A percentile compares a stretch with the other conserved stretches of the same genome.
Conservation (phyloP, 805 yeast species). For the Zygosaccharomyces bailii region DNA sequence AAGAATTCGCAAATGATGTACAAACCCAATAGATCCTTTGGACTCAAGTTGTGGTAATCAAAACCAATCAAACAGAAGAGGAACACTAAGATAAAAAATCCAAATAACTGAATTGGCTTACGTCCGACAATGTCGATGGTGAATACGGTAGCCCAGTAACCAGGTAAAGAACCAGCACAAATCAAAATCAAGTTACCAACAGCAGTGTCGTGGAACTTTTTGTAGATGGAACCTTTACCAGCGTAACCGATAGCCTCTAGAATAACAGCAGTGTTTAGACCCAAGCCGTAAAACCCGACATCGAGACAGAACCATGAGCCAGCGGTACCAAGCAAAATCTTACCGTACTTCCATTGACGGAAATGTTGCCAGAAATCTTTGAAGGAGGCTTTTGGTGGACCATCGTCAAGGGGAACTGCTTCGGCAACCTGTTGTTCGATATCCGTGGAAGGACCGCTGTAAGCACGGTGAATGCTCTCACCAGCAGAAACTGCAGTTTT, state of each 20-base stretch:
- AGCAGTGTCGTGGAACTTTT: conserved; percentile 67
- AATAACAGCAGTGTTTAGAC: conserved; percentile 76
- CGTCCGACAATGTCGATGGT: conserved; percentile 80
- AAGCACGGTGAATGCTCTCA: conserved; percentile 1
- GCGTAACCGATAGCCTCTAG: conserved; percentile 84
- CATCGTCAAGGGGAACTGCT: conserved; percentile 16
- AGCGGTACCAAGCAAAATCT: conserved; percentile 82
- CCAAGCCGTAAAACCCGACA: conserved; percentile 86
- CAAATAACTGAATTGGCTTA: conserved; percentile 74
- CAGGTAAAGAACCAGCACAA: conserved; percentile 94
- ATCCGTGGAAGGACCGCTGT: background rate
- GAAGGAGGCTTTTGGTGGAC: conserved; percentile 79
- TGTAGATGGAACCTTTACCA: conserved; percentile 63
- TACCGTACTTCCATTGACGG: conserved; percentile 81
- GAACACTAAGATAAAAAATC: conserved; percentile 67
- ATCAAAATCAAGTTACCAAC: conserved; percentile 91
- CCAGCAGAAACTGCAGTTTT: conserved; percentile 41
- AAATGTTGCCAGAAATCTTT: conserved; percentile 71
- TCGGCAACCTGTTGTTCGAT: conserved; percentile 1
- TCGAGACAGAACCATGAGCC: conserved; percentile 89
- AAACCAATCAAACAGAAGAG: conserved; percentile 80
- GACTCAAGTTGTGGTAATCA: conserved; percentile 67
- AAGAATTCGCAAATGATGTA: conserved; percentile 82
- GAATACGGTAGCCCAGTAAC: conserved; percentile 84
- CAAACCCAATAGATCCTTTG: conserved; percentile 66